Evolutionary conservation across 441 rosid genomes (phyloP), one percentile per base, ranked within the genome.

Genomic region (Isatis lusitanica): DNA sequence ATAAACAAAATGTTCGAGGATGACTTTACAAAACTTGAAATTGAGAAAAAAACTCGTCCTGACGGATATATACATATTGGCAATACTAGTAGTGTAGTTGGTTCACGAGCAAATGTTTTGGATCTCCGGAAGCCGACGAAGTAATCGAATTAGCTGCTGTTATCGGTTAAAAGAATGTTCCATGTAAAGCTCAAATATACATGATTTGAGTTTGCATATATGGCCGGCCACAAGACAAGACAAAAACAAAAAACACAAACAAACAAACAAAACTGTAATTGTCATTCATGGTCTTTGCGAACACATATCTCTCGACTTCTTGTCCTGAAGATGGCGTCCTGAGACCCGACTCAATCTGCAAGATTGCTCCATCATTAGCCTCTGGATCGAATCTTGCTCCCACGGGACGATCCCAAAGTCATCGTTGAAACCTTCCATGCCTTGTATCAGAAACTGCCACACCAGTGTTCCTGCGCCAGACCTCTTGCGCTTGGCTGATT

Each of bases 401-500:
- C 94, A 87, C 0, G 97, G 96, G 8, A 90, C 86, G 3, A 90
- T 69, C 44, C 96, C 93, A 9, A 89, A 92, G 71, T 90, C 99
- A 60, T 92, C 98, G 1, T 78, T 87, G 42, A 88, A 90, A 17
- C 85, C 90, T 70, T 87, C 94, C 93, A 88, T 92, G 80, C 90
- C 97, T 74, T 86, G 79, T 4, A 88, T 86, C 24, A 92, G 65
- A 26, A 87, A 82, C 71, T 90, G 99, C 99, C 98, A 92, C 62
- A 89, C 56, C 55, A 92, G 58, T 36, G 97, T 83, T 15, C 99
- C 98, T 8, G 89, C 94, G n/a, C 96, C 99, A 1, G 97, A 74
- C 74, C 86, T 79, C 24, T 78, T 84, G 74, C 85, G 82, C 83
- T 85, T 86, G 0, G 96, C 92, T 11, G 97, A 92, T 65, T 83